Evolutionary conservation across 495 filamentous ascomycete species (phyloP), one percentile per base, ranked within the genome.

Genomic region (Talaromyces proteolyticus): DNA sequence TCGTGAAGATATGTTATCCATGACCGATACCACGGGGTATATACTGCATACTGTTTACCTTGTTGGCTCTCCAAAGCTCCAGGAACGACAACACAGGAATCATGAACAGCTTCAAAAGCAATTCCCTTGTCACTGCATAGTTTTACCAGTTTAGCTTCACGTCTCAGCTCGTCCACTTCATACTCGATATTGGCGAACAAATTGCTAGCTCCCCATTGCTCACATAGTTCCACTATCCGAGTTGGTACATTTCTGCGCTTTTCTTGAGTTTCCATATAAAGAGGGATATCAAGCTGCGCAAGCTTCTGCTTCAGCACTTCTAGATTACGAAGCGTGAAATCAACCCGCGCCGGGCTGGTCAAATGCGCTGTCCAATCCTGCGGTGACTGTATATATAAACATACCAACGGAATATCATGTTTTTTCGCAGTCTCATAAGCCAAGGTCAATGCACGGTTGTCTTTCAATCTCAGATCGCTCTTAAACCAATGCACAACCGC

Each of bases 401-500:
- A 78, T 47, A 95, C 81, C 46, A 95, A 66, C 6, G 86, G 86
- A 3, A 89, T 72, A 0, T 76, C 73, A 14, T 81, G 66, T 22
- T 80, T 76, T 45, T 74, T 79, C 0, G 88, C 87, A 47, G 80
- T 80, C 53, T 83, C 69, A 38, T 75, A 82, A 3, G 91, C 91
- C 52, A 79, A 61, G 54, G 77, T 72, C 40, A 96, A 61, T 0
- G 81, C 82, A 16, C 82, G 83, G 57, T 96, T 96, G 57, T 96
- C 91, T 5, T 67, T 57, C 1, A 77, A 72, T 5, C 91, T 74
- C 42, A 96, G 65, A 63, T 95, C 91, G 49, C 80, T 81, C 63
- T 94, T 93, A 69, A 91, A 95, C 91, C 91, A 95, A 67, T 95
- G 88, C 5, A 96, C 80, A 0, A 96, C 88, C 0, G 84, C 82